Evolutionary conservation across 345 rosid species (phyloP).

Genomic region (Triadica sebifera): DNA sequence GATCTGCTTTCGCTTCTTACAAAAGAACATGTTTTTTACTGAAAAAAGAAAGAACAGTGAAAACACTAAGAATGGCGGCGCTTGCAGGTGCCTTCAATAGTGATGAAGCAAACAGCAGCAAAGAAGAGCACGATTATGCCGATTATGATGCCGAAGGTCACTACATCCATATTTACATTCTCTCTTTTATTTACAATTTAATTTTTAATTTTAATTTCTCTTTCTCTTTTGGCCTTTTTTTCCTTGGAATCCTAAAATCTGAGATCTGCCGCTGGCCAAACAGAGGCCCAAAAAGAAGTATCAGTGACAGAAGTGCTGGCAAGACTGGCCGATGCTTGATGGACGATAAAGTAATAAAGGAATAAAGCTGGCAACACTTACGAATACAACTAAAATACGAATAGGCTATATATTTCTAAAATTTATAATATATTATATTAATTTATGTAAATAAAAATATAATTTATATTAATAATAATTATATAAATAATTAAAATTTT

Average conservation of each 20-base stretch:
- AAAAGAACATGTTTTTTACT: conserved; percentile 26
- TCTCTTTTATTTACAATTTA: not conserved
- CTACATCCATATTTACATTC: conserved; percentile 45
- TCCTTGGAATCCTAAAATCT: not conserved
- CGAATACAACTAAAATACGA: too few relatives aligned
- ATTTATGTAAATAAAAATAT: too few relatives aligned
- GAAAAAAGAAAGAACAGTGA: not conserved
- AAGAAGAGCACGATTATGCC: conserved; percentile 66
- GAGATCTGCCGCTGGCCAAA: not conserved
- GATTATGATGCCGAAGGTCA: conserved; percentile 73
- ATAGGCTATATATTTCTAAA: too few relatives aligned
- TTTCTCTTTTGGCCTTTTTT: not conserved
- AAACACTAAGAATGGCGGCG: conserved; percentile 15
- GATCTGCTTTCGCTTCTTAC: conserved; percentile 8
- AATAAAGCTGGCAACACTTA: too few relatives aligned
- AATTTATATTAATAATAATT: too few relatives aligned
- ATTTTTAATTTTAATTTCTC: not conserved
- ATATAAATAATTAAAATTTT: too few relatives aligned
- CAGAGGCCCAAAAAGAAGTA: too few relatives aligned
- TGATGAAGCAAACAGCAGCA: conserved; percentile 57
- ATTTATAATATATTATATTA: too few relatives aligned
- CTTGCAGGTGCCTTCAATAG: conserved; percentile 71
- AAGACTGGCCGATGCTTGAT: too few relatives aligned
- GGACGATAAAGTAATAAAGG: too few relatives aligned
- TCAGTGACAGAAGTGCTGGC: too few relatives aligned